phyloP scores from a whole-genome alignment of 768 basidiomycete genomes.

The Lentinula aciculospora region DNA sequence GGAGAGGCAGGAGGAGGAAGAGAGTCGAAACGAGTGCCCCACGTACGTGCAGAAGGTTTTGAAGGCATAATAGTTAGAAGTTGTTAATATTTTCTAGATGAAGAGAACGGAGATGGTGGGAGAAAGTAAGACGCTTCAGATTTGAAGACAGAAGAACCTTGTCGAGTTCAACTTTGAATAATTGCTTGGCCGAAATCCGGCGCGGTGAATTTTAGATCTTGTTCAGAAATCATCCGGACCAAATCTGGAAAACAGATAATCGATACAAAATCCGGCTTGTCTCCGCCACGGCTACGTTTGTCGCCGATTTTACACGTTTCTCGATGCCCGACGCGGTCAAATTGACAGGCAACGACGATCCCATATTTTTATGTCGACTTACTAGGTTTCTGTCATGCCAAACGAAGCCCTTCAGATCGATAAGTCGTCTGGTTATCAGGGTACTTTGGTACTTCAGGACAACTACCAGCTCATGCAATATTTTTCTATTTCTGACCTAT shows the following conservation, averaged over 20 bases:
- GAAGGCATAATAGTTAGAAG: slow-evolving; percentile 35
- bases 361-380: slow-evolving; percentile 18
- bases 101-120: slow-evolving; percentile 17
- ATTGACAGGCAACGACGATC: slow-evolving; percentile 25
- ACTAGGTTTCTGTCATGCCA: slow-evolving; percentile 48
- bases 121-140: slow-evolving; percentile 12
- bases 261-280: not conserved
- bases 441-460: not conserved
- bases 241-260: slow-evolving; percentile 1
- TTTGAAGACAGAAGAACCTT: not conserved
- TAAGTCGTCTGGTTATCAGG: not conserved
- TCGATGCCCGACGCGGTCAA: slow-evolving; percentile 34
- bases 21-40: slow-evolving; percentile 73
- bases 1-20: slow-evolving; percentile 37
- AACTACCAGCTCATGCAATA: not conserved
- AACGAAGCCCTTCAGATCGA: slow-evolving; percentile 16
- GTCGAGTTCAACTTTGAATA: not conserved
- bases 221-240: not conserved
- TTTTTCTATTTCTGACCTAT: not conserved
- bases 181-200: slow-evolving; percentile 2
- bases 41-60: slow-evolving; percentile 40
- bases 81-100: slow-evolving; percentile 11
- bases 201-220: not conserved
- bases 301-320: slow-evolving; percentile 33
- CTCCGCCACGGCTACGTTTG: slow-evolving; percentile 7